phyloP scores from a whole-genome alignment of 495 filamentous ascomycete genomes.

The Neurospora hispaniola region DNA sequence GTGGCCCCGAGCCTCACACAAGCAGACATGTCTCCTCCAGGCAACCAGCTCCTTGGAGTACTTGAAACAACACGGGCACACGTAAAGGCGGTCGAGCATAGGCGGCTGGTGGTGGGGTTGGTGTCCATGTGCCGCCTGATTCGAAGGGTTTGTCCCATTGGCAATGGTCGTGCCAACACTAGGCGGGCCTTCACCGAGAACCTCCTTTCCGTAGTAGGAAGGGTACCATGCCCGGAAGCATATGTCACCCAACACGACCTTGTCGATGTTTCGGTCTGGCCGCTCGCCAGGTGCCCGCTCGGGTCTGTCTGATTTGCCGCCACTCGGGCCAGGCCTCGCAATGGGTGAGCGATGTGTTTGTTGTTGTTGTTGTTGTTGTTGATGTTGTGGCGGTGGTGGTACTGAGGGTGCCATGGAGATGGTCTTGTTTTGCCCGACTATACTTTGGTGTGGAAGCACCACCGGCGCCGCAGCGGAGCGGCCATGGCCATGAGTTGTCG shows the following conservation, averaged over 20 bases:
- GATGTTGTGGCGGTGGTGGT: constrained; percentile 1
- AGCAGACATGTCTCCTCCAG: constrained; percentile 36
- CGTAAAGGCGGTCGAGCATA: constrained; percentile 57
- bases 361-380: constrained; percentile 4
- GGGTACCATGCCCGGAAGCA: constrained; percentile 72
- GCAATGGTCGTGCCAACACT: constrained; percentile 11
- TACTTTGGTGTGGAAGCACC: constrained; percentile 11
- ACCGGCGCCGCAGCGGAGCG: constrained; percentile 3
- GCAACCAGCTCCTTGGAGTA: constrained; percentile 66
- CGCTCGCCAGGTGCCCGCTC: background rate
- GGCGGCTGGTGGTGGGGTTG: constrained; percentile 12
- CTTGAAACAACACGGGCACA: constrained; percentile 90
- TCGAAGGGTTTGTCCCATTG: constrained; percentile 10
- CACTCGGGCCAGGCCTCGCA: constrained; percentile 7
- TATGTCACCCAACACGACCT: constrained; percentile 63
- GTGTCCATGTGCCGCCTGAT: background rate
- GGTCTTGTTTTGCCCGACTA: constrained; percentile 16
- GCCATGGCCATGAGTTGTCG: background rate
- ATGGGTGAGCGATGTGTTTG: constrained; percentile 12
- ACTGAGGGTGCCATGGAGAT: constrained; percentile 15
- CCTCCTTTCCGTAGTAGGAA: constrained; percentile 65
- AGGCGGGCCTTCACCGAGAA: constrained; percentile 37
- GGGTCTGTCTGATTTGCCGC: background rate
- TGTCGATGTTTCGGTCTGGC: constrained; percentile 55
- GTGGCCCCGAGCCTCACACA: constrained; percentile 29